Percentiles rank a stretch among this genome's conserved stretches.
Conservation (phyloP, 1,284 basidiomycete species). For the Sanghuangporus sanghuang region DNA sequence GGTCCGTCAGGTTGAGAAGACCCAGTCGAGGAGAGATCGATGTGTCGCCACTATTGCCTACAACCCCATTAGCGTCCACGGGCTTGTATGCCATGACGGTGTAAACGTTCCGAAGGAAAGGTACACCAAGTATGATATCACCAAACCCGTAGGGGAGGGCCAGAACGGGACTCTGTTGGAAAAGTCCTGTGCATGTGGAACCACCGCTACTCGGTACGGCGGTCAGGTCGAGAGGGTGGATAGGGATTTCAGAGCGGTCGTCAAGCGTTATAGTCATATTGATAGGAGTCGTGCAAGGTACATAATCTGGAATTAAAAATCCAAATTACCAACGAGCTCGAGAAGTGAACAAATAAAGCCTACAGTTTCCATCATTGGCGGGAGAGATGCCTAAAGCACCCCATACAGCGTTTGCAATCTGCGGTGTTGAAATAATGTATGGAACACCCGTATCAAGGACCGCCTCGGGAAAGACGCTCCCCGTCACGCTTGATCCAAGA, state of each 20-base stretch:
- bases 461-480: slow-evolving; percentile 45
- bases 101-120: slow-evolving; percentile 70
- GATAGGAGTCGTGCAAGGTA: slow-evolving; percentile 62
- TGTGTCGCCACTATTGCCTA: slow-evolving; percentile 27
- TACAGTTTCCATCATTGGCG: slow-evolving; percentile 58
- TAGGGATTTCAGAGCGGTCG: slow-evolving; percentile 44
- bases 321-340: background rate
- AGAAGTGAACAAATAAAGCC: slow-evolving; percentile 21
- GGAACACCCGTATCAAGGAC: slow-evolving; percentile 69
- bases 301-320: slow-evolving; percentile 45
- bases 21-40: slow-evolving; percentile 47
- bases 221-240: slow-evolving; percentile 71
- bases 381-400: slow-evolving; percentile 64
- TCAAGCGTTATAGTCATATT: slow-evolving; percentile 65
- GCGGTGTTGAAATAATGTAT: slow-evolving; percentile 50
- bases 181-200: slow-evolving; percentile 55
- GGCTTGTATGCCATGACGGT: slow-evolving; percentile 62
- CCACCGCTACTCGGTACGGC: slow-evolving; percentile 34
- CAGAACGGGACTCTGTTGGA: slow-evolving; percentile 48
- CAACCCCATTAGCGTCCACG: slow-evolving; percentile 40
- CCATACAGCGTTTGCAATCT: slow-evolving; percentile 71
- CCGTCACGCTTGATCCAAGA: slow-evolving; percentile 31
- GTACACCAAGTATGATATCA: slow-evolving; percentile 69
- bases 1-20: slow-evolving; percentile 54
- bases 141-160: slow-evolving; percentile 32